Evolutionary conservation across 2,329 filamentous ascomycete genomes (phyloP), one percentile per base, ranked within the genome.

Genomic region (Pseudonectria foliicola): DNA sequence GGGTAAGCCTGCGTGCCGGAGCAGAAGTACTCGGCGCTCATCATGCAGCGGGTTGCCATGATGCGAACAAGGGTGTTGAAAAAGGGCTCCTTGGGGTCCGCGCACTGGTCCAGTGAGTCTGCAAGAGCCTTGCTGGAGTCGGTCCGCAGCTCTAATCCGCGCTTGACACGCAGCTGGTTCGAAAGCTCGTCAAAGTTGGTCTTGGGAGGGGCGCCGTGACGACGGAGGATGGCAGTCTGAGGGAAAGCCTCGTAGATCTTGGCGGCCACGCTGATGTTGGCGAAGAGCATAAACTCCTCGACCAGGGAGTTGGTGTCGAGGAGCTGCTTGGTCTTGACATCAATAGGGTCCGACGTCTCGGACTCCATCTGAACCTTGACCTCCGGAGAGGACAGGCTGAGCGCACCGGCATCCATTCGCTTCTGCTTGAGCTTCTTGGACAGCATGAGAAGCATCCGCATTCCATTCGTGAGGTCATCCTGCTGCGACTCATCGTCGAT

Each of bases 51-150:
- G 7, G 92, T 98, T 8, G 92, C 92, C 68, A 98, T 85, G 64
- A 98, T 95, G 57, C 92, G 86, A 49, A 98, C 82, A 15, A 98
- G 78, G 3, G 90, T 98, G 72, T 98, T 98, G 75, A 98, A 96
- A 69, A 95, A 98, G 18, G 90, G 87, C 52, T 96, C 85, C 8
- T 68, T 58, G 0, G 79, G 64, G 54, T 95, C 89, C 31, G 82
- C 71, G 58, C 92, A 98, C 24, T 64, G 68, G 61, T 98, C 92
- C 1, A 98, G 75, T 13, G 87, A 94, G 60, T 93, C 87, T 33
- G 93, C 92, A 11, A 98, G 75, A n/a, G 89, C 87, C 55, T 86
- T 86, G 8, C 88, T 95, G 30, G 85, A 92, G 45, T 93, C 89
- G 25, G 82, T 81, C 40, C 77, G 79, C 2, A 98, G 73, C 46